Percentiles rank a stretch among this genome's conserved stretches.
Conservation (phyloP, 345 rosid species). For the Mallotus nudiflorus region DNA sequence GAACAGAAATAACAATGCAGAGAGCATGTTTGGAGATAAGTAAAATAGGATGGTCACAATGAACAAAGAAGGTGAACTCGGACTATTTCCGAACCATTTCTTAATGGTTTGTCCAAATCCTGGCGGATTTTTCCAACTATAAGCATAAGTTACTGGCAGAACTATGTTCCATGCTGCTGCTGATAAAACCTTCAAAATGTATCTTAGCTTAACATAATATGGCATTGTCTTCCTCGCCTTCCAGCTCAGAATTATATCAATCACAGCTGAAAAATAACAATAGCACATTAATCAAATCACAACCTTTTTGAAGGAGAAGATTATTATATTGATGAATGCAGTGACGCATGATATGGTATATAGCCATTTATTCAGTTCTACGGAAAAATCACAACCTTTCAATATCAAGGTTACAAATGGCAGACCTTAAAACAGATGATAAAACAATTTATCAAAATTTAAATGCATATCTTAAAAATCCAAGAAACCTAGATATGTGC, state of each 20-base stretch:
- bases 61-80: slow-evolving; percentile 73
- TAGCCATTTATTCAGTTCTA: background rate
- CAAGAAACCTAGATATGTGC: background rate
- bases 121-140: slow-evolving; percentile 79
- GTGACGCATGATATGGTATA: background rate
- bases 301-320: background rate
- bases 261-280: slow-evolving; percentile 60
- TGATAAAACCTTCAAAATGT: slow-evolving; percentile 84
- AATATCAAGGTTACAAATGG: too few relatives aligned
- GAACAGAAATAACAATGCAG: slow-evolving; percentile 76
- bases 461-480: background rate
- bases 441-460: background rate
- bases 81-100: slow-evolving; percentile 84
- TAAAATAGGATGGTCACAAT: slow-evolving; percentile 79
- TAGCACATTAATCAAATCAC: background rate
- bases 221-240: slow-evolving; percentile 91
- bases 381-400: too few relatives aligned
- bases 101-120: slow-evolving; percentile 90
- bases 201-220: slow-evolving; percentile 87
- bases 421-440: too few relatives aligned
- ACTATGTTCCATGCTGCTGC: slow-evolving; percentile 94
- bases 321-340: background rate
- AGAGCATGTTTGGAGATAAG: slow-evolving; percentile 89
- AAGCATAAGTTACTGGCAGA: slow-evolving; percentile 94
- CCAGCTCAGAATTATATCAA: slow-evolving; percentile 87